phyloP scores from a whole-genome alignment of 225 moss, liverwort and hornwort species.

The Lunularia cruciata region DNA sequence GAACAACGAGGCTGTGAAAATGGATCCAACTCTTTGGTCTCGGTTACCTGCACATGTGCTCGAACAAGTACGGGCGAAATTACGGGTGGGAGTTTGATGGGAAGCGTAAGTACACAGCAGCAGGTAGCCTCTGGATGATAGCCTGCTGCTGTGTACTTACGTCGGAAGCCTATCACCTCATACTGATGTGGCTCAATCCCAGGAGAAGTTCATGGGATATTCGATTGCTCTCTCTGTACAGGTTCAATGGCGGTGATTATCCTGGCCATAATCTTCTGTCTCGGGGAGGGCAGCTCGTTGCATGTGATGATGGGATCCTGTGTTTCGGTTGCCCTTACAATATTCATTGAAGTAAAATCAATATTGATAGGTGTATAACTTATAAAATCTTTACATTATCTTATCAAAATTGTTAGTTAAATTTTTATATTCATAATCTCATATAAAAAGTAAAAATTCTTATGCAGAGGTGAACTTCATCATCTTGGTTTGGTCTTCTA shows the following conservation, averaged over 20 bases:
- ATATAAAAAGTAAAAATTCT: too few relatives aligned
- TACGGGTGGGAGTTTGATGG: slow-evolving; percentile 6
- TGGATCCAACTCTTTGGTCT: slow-evolving; percentile 6
- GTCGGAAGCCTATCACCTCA: slow-evolving; percentile 9
- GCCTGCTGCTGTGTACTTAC: slow-evolving; percentile 7
- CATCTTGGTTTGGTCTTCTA: too few relatives aligned
- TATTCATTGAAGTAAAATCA: too few relatives aligned
- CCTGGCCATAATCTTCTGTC: slow-evolving; percentile 9
- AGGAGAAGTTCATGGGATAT: slow-evolving; percentile 13
- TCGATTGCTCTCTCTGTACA: slow-evolving; percentile 13
- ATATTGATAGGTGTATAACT: too few relatives aligned
- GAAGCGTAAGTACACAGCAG: neutral
- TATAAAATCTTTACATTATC: too few relatives aligned
- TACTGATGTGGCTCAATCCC: slow-evolving; percentile 13
- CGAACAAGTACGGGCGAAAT: neutral
- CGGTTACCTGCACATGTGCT: slow-evolving; percentile 3
- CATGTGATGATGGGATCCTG: slow-evolving; percentile 14
- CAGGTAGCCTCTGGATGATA: slow-evolving; percentile 10
- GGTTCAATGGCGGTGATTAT: slow-evolving; percentile 16
- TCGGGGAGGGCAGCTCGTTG: neutral
- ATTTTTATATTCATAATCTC: too few relatives aligned
- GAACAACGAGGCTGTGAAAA: too few relatives aligned
- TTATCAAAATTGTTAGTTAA: too few relatives aligned
- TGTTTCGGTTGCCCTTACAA: slow-evolving; percentile 20
- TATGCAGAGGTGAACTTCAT: too few relatives aligned